Evolutionary conservation across 352 stramenopile species (phyloP).

Genomic region (Globisporangium alternatum): DNA sequence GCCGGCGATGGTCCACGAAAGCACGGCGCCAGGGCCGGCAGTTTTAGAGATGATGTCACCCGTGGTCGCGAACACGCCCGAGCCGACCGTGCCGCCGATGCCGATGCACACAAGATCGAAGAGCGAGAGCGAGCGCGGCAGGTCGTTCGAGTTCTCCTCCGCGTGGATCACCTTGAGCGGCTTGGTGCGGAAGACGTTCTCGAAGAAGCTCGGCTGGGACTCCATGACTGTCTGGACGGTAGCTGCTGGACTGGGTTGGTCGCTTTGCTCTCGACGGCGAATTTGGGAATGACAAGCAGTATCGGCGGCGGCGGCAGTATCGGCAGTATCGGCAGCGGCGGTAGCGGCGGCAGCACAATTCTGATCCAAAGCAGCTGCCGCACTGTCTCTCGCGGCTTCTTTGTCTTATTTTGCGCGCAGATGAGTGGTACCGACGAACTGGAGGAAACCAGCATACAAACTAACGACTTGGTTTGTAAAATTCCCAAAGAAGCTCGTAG

Average conservation of each 20-base stretch:
- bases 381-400: too few species aligned
- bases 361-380: too few species aligned
- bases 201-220: constrained; percentile 37
- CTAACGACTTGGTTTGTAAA: too few species aligned
- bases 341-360: too few species aligned
- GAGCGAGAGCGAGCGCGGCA: constrained; percentile 69
- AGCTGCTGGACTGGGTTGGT: neutral
- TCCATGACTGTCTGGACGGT: constrained; percentile 3
- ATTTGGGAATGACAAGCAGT: constrained; percentile 11
- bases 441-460: too few species aligned
- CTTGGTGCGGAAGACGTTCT: constrained; percentile 67
- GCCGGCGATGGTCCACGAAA: constrained; percentile 83
- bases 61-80: constrained; percentile 89
- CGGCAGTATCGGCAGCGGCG: too few species aligned
- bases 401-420: too few species aligned
- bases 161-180: constrained; percentile 72
- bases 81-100: constrained; percentile 90
- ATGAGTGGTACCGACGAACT: too few species aligned
- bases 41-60: constrained; percentile 69
- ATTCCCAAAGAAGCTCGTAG: too few species aligned
- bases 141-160: constrained; percentile 65
- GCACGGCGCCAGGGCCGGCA: constrained; percentile 72
- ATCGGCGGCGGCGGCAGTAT: neutral
- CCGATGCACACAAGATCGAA: constrained; percentile 91
- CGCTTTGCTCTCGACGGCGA: neutral